Evolutionary conservation across 148 eudicot species (phyloP).

Genomic region (Chenopodium suecicum): DNA sequence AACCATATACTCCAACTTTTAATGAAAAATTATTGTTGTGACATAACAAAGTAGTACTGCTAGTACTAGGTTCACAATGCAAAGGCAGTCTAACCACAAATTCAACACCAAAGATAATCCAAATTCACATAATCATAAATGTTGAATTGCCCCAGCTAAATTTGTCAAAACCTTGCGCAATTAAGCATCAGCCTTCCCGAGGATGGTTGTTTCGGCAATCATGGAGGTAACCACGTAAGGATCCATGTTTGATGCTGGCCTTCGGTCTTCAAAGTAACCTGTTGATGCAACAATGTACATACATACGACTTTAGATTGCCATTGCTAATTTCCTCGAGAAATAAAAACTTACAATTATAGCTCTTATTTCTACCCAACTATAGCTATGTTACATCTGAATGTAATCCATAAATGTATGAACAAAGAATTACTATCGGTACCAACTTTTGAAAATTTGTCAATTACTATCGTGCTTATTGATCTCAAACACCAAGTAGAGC

Average conservation of each 20-base stretch:
- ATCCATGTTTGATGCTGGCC: conserved; percentile 71
- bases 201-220: conserved; percentile 64
- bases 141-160: not conserved
- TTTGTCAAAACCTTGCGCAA: not conserved
- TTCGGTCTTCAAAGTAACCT: conserved; percentile 62
- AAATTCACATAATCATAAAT: conserved; percentile 6
- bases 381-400: no score
- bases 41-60: no score
- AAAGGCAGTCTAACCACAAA: not conserved
- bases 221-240: conserved; percentile 57
- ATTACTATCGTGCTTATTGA: not conserved
- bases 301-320: not conserved
- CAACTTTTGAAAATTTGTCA: not conserved
- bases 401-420: no score
- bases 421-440: no score
- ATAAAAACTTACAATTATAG: no score
- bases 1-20: not conserved
- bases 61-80: not conserved
- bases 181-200: conserved; percentile 39
- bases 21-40: not conserved
- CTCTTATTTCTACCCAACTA: no score
- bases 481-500: not conserved
- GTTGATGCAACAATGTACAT: not conserved
- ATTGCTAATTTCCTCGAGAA: not conserved
- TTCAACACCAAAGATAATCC: not conserved